These are phyloP conservation scores for Nakazawaea wyomingensis DNA, from an alignment of 805 yeast species.

Conservation along the genomic window DNA sequence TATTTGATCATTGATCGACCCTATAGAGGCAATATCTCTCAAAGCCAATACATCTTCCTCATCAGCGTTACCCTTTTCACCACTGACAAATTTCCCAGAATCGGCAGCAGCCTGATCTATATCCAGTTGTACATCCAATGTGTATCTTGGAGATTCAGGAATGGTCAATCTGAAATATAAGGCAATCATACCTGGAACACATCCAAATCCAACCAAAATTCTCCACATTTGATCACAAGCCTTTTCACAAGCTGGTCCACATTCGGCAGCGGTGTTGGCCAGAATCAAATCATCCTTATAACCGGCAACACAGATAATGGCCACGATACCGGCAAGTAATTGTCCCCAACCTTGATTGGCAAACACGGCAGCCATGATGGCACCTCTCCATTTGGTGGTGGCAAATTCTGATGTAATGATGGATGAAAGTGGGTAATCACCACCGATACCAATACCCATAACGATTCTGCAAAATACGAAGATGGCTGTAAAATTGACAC, in stretches of 20 bases:
- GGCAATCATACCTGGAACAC: constrained; percentile 82
- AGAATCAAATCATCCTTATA: constrained; percentile 57
- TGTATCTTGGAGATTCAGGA: constrained; percentile 92
- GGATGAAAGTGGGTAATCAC: constrained; percentile 94
- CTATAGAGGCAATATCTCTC: constrained; percentile 31
- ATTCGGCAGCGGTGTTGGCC: constrained; percentile 52
- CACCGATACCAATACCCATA: constrained; percentile 97
- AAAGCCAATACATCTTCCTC: constrained; percentile 38
- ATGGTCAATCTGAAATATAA: constrained; percentile 88
- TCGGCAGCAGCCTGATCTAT: constrained; percentile 54
- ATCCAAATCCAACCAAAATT: constrained; percentile 82
- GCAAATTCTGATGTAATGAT: constrained; percentile 89
- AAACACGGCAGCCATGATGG: constrained; percentile 93
- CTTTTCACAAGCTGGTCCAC: constrained; percentile 61
- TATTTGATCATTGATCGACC: constrained; percentile 12
- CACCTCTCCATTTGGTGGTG: constrained; percentile 97
- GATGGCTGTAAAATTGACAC: constrained; percentile 67
- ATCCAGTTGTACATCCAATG: constrained; percentile 67
- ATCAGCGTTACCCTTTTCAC: constrained; percentile 46
- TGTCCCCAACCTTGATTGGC: constrained; percentile 98
- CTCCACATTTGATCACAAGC: constrained; percentile 97
- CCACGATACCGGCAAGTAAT: constrained; percentile 79
- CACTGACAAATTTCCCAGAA: constrained; percentile 43
- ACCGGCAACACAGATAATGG: constrained; percentile 69
- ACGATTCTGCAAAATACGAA: constrained; percentile 74